phyloP scores from a whole-genome alignment of 805 yeast species.

The Diddensiella caesifluorescens region DNA sequence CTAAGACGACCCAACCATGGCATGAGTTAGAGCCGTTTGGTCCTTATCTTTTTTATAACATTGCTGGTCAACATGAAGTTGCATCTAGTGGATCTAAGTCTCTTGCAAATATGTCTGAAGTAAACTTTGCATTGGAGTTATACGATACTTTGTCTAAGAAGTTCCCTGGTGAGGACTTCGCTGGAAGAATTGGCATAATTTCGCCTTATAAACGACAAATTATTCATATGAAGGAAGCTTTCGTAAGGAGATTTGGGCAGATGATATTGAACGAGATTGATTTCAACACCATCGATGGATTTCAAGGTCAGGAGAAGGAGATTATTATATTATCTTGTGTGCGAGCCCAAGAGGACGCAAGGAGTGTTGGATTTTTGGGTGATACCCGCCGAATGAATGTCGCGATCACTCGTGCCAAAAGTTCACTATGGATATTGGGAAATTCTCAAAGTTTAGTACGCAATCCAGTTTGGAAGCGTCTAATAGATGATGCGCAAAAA shows the following conservation, averaged over 20 bases:
- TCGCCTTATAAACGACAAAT: slow-evolving; percentile 95
- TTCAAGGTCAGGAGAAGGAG: slow-evolving; percentile 97
- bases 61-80: slow-evolving; percentile 59
- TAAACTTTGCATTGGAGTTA: slow-evolving; percentile 64
- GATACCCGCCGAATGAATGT: slow-evolving; percentile 96
- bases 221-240: slow-evolving; percentile 48
- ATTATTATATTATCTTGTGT: slow-evolving; percentile 93
- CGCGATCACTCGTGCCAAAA: slow-evolving; percentile 87
- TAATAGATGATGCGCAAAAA: slow-evolving; percentile 40
- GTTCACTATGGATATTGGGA: slow-evolving; percentile 91
- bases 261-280: slow-evolving; percentile 62
- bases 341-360: slow-evolving; percentile 59
- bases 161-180: slow-evolving; percentile 39
- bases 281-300: slow-evolving; percentile 95
- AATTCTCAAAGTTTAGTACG: slow-evolving; percentile 57
- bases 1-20: slow-evolving; percentile 65
- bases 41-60: slow-evolving; percentile 77
- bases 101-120: slow-evolving; percentile 65
- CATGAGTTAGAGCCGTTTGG: slow-evolving; percentile 50
- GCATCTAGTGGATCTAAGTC: slow-evolving; percentile 59
- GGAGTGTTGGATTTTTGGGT: slow-evolving; percentile 77
- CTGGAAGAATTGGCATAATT: slow-evolving; percentile 78
- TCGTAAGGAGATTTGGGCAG: slow-evolving; percentile 56
- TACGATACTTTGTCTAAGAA: slow-evolving; percentile 40
- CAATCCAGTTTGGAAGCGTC: slow-evolving; percentile 67